A percentile compares a stretch with the other conserved stretches of the same genome.
Evolutionary conservation across 768 basidiomycete genomes (phyloP).

Genomic region (Tulasnella sp.): DNA sequence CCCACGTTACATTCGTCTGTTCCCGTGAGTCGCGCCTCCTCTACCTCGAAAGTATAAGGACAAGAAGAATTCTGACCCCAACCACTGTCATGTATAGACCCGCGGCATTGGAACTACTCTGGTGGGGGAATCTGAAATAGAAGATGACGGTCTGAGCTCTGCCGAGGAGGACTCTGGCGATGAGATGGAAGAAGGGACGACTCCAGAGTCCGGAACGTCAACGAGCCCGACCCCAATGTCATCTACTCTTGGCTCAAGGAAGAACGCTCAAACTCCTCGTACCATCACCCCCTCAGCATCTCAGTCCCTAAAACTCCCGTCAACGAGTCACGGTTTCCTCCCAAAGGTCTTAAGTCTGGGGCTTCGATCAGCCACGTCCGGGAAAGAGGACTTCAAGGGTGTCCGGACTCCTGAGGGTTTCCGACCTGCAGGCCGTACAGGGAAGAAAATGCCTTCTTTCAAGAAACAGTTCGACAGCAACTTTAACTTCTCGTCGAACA

Average conservation of each 20-base stretch:
- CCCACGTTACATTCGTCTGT: constrained; percentile 62
- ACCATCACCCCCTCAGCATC: constrained; percentile 3
- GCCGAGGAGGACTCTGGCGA: constrained; percentile 42
- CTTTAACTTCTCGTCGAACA: constrained; percentile 58
- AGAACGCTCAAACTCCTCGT: constrained; percentile 4
- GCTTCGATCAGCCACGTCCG: constrained; percentile 30
- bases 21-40: constrained; percentile 46
- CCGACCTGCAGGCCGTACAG: constrained; percentile 13
- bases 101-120: constrained; percentile 72
- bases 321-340: constrained; percentile 24
- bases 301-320: background rate
- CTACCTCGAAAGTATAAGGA: background rate
- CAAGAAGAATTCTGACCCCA: background rate
- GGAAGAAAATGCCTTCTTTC: constrained; percentile 25
- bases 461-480: constrained; percentile 29
- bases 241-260: constrained; percentile 18
- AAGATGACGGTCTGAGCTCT: constrained; percentile 68
- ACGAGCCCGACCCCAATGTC: no score
- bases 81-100: constrained; percentile 43
- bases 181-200: constrained; percentile 31
- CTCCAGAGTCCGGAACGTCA: no score
- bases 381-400: background rate
- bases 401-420: background rate
- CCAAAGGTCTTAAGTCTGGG: constrained; percentile 34
- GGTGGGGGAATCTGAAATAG: constrained; percentile 41